Evolutionary conservation across 371 early-diverging fungal species (phyloP).

Genomic region (Lichtheimia hyalospora): DNA sequence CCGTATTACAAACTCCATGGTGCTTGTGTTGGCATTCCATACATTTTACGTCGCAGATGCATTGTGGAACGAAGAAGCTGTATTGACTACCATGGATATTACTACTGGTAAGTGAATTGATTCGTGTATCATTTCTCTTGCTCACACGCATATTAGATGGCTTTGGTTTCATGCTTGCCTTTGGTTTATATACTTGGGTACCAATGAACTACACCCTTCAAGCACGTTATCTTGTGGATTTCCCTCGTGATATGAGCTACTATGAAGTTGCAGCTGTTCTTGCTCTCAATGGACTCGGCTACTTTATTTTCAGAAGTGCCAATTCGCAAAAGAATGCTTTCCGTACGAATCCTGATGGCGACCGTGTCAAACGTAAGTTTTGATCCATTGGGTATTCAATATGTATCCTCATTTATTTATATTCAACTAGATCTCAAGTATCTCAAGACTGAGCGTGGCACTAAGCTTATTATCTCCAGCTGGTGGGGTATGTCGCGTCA

Average conservation of each 20-base stretch:
- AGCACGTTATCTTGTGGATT: slow-evolving; percentile 81
- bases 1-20: slow-evolving; percentile 77
- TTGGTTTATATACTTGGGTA: slow-evolving; percentile 89
- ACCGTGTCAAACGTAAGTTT: slow-evolving; percentile 60
- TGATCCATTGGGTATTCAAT: neutral
- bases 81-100: slow-evolving; percentile 94
- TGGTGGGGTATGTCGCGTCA: slow-evolving; percentile 95
- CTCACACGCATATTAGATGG: slow-evolving; percentile 61
- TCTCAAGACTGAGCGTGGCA: slow-evolving; percentile 79
- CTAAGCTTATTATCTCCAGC: slow-evolving; percentile 78
- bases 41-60: slow-evolving; percentile 86
- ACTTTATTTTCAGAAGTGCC: slow-evolving; percentile 85
- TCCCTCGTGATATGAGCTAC: slow-evolving; percentile 61
- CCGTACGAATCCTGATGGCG: slow-evolving; percentile 72
- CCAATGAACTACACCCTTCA: slow-evolving; percentile 92
- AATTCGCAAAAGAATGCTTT: slow-evolving; percentile 93
- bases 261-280: slow-evolving; percentile 51
- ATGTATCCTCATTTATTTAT: neutral
- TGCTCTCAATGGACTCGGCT: slow-evolving; percentile 67
- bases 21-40: slow-evolving; percentile 74
- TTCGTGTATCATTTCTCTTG: neutral
- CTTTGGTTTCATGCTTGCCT: slow-evolving; percentile 93
- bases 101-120: slow-evolving; percentile 49
- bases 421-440: slow-evolving; percentile 69
- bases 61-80: slow-evolving; percentile 76